Evolutionary conservation across 2,329 filamentous ascomycete genomes (phyloP).

Genomic region (Arthrobotrys conoides): DNA sequence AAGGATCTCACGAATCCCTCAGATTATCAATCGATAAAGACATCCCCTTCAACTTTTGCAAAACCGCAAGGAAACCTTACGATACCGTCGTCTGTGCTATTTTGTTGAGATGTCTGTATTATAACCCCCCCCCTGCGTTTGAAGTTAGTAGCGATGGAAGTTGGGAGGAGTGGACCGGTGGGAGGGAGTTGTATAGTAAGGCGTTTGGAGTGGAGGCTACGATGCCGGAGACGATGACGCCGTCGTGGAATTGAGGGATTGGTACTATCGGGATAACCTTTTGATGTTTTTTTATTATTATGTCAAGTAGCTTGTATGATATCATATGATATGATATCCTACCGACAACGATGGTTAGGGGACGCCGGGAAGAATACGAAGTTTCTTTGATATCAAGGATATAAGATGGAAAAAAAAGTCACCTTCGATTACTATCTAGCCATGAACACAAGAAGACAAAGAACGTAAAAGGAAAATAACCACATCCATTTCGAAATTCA

Average conservation of each 20-base stretch:
- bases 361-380: too few species aligned
- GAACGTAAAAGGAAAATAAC: background rate
- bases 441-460: background rate
- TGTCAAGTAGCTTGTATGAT: too few species aligned
- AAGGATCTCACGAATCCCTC: constrained; percentile 18
- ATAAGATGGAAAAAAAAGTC: background rate
- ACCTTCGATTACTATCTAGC: background rate
- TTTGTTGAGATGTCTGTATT: constrained; percentile 26
- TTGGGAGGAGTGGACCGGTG: constrained; percentile 34
- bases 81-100: constrained; percentile 37
- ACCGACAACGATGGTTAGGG: too few species aligned
- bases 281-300: too few species aligned
- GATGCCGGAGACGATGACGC: constrained; percentile 29
- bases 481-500: constrained; percentile 21
- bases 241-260: background rate
- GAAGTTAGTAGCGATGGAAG: constrained; percentile 15
- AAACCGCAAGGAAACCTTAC: constrained; percentile 40
- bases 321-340: too few species aligned
- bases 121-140: constrained; percentile 13
- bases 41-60: constrained; percentile 30
- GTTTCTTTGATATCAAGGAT: background rate
- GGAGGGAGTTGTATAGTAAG: constrained; percentile 25
- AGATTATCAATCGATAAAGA: background rate
- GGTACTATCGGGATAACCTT: too few species aligned
- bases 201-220: constrained; percentile 21